A percentile compares a stretch with the other conserved stretches of the same genome.
These are phyloP conservation scores for Flueggea neowawraea DNA, from an alignment of 441 rosid species.

Conservation along the genomic window DNA sequence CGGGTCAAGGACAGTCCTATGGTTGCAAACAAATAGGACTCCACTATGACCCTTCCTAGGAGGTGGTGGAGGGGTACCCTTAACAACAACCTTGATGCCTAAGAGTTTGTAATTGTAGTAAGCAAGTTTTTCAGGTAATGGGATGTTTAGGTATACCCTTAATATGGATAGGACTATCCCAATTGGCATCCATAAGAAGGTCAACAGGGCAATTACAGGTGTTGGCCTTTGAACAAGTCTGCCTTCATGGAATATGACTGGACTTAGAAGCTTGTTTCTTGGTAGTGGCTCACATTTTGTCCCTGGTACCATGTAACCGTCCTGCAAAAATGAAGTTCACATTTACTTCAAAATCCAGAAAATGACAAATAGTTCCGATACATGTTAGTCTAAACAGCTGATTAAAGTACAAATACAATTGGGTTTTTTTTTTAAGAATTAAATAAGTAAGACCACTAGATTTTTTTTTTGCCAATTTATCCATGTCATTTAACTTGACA, in stretches of 20 bases:
- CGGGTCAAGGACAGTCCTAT: slow-evolving; percentile 76
- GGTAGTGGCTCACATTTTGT: slow-evolving; percentile 62
- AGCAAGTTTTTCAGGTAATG: slow-evolving; percentile 78
- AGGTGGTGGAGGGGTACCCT: slow-evolving; percentile 80
- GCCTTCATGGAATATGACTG: slow-evolving; percentile 91
- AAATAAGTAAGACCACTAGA: no score
- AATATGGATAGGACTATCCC: slow-evolving; percentile 70
- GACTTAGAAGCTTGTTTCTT: slow-evolving; percentile 72
- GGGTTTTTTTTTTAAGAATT: no score
- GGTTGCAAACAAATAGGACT: slow-evolving; percentile 85
- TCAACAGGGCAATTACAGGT: slow-evolving; percentile 64
- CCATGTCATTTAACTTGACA: no score
- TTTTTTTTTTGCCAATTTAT: no score
- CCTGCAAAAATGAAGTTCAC: slow-evolving; percentile 40
- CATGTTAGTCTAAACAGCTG: no score
- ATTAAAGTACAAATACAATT: no score
- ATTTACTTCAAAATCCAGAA: not conserved
- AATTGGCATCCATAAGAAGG: slow-evolving; percentile 84
- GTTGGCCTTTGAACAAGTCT: slow-evolving; percentile 86
- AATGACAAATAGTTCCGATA: no score
- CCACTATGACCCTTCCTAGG: slow-evolving; percentile 74
- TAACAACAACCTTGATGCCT: slow-evolving; percentile 66
- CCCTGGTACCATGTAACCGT: slow-evolving; percentile 80
- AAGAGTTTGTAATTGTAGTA: slow-evolving; percentile 67
- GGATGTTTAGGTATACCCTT: slow-evolving; percentile 74